Conservation (phyloP, 176 grass and related monocot genomes). For the Avena insularis region DNA sequence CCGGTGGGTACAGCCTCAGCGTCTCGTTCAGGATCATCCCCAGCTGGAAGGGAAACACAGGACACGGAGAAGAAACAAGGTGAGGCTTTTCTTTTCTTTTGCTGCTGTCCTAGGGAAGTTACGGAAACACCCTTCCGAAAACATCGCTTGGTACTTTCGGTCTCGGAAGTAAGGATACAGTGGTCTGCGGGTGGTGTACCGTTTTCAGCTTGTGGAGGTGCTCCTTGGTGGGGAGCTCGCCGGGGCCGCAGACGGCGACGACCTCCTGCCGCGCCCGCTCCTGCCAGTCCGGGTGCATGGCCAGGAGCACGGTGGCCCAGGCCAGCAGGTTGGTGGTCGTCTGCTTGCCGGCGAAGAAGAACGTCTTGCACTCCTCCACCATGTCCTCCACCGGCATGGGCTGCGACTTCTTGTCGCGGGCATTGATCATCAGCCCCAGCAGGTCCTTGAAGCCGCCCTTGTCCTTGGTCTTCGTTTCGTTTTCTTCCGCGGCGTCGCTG, state of each 20-base stretch:
- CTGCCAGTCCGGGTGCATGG: constrained; percentile 96
- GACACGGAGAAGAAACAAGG: constrained; percentile 28
- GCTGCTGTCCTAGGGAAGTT: not conserved
- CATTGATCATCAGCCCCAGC: constrained; percentile 85
- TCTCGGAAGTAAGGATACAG: not conserved
- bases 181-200: constrained; percentile 48
- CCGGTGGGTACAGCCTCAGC: constrained; percentile 80
- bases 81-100: constrained; percentile 41
- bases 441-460: constrained; percentile 56
- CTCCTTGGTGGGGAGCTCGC: constrained; percentile 70
- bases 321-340: constrained; percentile 86
- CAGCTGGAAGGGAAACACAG: constrained; percentile 46
- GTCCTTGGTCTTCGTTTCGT: not conserved
- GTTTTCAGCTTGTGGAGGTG: constrained; percentile 87
- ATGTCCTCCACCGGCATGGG: constrained; percentile 71
- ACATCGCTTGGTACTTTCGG: not conserved
- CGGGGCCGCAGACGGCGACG: constrained; percentile 71
- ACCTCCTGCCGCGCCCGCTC: constrained; percentile 69
- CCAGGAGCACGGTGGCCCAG: constrained; percentile 87
- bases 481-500: constrained; percentile 37
- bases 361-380: constrained; percentile 99
- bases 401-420: constrained; percentile 21
- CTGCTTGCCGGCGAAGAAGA: constrained; percentile 99
- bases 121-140: constrained; percentile 32
- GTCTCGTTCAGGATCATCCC: constrained; percentile 86